These are phyloP conservation scores for Colletotrichum echinochloae DNA, from an alignment of 2,329 filamentous ascomycete species.

Conservation along the genomic window DNA sequence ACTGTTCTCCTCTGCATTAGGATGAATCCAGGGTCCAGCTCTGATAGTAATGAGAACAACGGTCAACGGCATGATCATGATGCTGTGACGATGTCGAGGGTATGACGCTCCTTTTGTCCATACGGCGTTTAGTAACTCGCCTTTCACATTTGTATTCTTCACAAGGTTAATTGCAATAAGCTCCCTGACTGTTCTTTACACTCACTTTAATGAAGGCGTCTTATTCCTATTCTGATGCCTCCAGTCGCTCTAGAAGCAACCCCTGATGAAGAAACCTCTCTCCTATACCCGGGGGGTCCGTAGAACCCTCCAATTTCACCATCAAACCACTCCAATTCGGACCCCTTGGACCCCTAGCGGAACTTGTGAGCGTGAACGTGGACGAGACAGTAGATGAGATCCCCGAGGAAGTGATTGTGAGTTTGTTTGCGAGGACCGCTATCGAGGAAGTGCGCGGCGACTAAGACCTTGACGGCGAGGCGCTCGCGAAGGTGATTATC, in stretches of 20 bases:
- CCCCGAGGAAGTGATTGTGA: background rate
- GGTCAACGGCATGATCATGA: background rate
- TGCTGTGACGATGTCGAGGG: background rate
- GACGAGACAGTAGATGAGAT: background rate
- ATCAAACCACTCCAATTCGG: background rate
- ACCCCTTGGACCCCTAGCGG: background rate
- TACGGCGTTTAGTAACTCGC: background rate
- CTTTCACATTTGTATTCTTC: background rate
- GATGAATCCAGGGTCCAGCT: background rate
- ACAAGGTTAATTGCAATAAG: background rate
- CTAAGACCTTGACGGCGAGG: background rate
- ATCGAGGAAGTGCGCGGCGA: background rate
- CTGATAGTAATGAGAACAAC: constrained; percentile 16
- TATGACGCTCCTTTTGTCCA: background rate
- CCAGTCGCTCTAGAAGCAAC: background rate
- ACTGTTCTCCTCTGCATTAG: background rate
- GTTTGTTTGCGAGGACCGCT: background rate
- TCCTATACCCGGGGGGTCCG: background rate
- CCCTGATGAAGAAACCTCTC: background rate
- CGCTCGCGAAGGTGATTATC: background rate
- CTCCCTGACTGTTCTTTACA: background rate
- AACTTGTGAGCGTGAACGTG: background rate
- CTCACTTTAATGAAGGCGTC: background rate
- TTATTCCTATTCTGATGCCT: background rate
- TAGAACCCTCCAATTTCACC: background rate